Evolutionary conservation across 2,329 filamentous ascomycete species (phyloP), one percentile per base, ranked within the genome.

Genomic region (Fusarium nodosum): DNA sequence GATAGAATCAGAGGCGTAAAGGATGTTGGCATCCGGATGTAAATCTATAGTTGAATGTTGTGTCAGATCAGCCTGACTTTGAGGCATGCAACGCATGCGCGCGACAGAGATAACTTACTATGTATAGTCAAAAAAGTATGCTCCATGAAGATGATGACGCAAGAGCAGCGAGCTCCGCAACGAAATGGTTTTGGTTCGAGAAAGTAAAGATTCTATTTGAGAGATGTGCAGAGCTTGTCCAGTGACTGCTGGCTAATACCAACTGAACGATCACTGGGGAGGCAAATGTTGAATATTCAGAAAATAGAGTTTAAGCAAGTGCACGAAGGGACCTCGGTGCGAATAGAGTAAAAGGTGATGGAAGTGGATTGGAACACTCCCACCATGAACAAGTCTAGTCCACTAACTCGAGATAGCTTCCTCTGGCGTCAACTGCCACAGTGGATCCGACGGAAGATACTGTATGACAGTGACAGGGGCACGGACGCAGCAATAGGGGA

Each of bases 91-190:
- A 20, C n/a, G 16, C 12, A 16, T 12, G 26, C n/a, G n/a, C 34
- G 24, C 10, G n/a, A 22, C 15, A 51, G 34, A 45, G 38, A 60
- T 66, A 42, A 84, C 89, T 82, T 82, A 92, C 93, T 93, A 78
- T 96, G 93, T 77, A 97, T 96, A 72, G 93, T 94, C 82, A 97
- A 96, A 82, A 97, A 97, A 33, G 93, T 96, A 72, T 91, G 91
- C 80, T 94, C 92, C 92, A 93, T 93, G 48, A 56, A 57, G 55
- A 52, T 50, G 47, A 63, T 18, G 60, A 45, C 26, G 62, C 59
- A 50, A 60, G 41, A 72, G 68, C 62, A 66, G 58, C 61, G 62
- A 60, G 60, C 60, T 62, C 68, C 46, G 60, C 68, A 52, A 57
- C 48, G 45, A 51, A 53, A 30, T 61, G 41, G 45, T 54, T 47